These are phyloP conservation scores for Blastobotrys attinorum DNA, from an alignment of 805 yeast genomes.

Conservation along the genomic window DNA sequence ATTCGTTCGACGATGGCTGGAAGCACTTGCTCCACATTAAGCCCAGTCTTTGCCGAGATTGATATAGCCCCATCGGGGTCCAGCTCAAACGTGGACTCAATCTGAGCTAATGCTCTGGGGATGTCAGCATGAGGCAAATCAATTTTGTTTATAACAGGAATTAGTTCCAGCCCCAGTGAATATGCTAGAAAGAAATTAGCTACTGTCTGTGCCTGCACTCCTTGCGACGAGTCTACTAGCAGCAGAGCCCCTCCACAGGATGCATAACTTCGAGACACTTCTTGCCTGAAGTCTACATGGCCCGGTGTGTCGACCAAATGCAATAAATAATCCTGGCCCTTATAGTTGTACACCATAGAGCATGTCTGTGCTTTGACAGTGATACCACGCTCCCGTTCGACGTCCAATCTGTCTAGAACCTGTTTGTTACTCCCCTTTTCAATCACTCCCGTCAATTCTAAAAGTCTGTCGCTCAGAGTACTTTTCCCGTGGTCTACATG, in stretches of 20 bases:
- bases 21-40: slow-evolving; percentile 66
- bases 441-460: slow-evolving; percentile 86
- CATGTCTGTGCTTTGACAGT: slow-evolving; percentile 97
- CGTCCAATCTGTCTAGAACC: slow-evolving; percentile 85
- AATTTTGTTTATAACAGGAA: slow-evolving; percentile 88
- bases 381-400: slow-evolving; percentile 92
- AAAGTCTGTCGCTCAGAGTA: slow-evolving; percentile 77
- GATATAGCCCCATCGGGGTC: slow-evolving; percentile 65
- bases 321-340: slow-evolving; percentile 63
- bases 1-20: slow-evolving; percentile 76
- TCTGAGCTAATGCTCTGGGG: slow-evolving; percentile 70
- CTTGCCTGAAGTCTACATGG: slow-evolving; percentile 92
- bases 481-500: slow-evolving; percentile 82
- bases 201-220: slow-evolving; percentile 97
- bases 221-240: slow-evolving; percentile 90
- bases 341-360: slow-evolving; percentile 71
- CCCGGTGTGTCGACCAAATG: slow-evolving; percentile 98
- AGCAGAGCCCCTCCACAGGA: slow-evolving; percentile 92
- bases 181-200: slow-evolving; percentile 91
- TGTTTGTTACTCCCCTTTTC: slow-evolving; percentile 64
- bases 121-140: slow-evolving; percentile 86
- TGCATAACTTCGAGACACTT: slow-evolving; percentile 89
- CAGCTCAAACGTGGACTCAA: slow-evolving; percentile 76
- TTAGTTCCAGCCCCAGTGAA: slow-evolving; percentile 67
- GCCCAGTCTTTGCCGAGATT: slow-evolving; percentile 89